Percentiles rank a stretch among this genome's conserved stretches.
Evolutionary conservation across 2,329 filamentous ascomycete species (phyloP).

Genomic region (Pseudocercospora musae): DNA sequence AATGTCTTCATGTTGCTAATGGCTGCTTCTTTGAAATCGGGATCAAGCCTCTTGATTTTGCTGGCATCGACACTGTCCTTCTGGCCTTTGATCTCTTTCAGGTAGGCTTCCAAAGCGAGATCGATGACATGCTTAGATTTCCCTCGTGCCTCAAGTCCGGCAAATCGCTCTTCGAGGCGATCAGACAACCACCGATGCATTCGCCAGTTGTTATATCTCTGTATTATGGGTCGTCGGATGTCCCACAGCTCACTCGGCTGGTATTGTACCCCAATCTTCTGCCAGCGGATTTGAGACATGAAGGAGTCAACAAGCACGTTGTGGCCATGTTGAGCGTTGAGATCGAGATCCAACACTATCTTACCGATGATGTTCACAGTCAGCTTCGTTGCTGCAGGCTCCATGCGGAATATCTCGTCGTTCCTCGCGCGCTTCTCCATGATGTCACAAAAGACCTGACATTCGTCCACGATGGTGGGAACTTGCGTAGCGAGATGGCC

Average conservation of each 20-base stretch:
- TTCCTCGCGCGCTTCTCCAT: constrained; percentile 37
- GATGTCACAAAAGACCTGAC: constrained; percentile 33
- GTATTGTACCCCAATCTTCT: constrained; percentile 33
- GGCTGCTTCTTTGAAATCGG: constrained; percentile 36
- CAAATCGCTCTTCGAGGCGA: constrained; percentile 39
- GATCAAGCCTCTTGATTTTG: constrained; percentile 35
- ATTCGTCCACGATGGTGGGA: constrained; percentile 38
- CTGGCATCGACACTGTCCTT: constrained; percentile 18
- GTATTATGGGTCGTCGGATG: constrained; percentile 36
- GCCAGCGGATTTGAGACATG: constrained; percentile 37
- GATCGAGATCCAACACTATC: constrained; percentile 39
- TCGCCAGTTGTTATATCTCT: constrained; percentile 35
- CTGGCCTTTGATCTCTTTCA: constrained; percentile 37
- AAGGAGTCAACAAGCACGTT: constrained; percentile 40
- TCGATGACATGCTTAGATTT: constrained; percentile 37
- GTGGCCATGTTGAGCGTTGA: constrained; percentile 35
- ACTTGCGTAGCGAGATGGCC: constrained; percentile 41
- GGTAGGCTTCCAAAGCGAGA: constrained; percentile 37
- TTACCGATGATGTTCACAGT: constrained; percentile 45
- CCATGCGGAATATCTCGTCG: constrained; percentile 40
- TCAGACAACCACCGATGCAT: constrained; percentile 37
- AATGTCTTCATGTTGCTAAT: constrained; percentile 41
- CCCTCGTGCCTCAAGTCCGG: constrained; percentile 31
- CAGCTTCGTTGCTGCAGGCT: constrained; percentile 39
- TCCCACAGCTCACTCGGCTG: constrained; percentile 39